Evolutionary conservation across 345 rosid genomes (phyloP), one percentile per base, ranked within the genome.

Genomic region (Lagerstroemia speciosa): DNA sequence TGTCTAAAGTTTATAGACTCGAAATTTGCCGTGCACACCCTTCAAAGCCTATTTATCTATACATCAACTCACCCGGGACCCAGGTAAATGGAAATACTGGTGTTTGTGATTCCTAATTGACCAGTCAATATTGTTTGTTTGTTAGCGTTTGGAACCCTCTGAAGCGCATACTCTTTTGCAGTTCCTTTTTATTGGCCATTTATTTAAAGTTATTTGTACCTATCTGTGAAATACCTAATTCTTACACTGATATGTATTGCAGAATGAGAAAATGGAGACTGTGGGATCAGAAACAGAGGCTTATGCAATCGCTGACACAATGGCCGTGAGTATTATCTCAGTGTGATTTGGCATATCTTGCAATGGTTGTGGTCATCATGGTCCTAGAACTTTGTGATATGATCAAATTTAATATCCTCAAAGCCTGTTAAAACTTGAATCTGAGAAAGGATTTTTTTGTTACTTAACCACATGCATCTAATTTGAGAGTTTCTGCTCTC

Each of bases 211-310:
- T 37, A 34, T 32, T 31, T 8, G 22, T 6, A 11, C 27, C n/a
- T 17, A 67, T 30, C 41, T 12, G 15, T 41, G 14, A 22, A 26
- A 31, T 45, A 70, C 41, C 70, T 8, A 72, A 64, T 50, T 67
- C 67, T 64, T 43, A 71, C 33, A 55, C 55, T 65, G 33, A 57
- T 76, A 8, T 41, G 40, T 64, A 84, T 67, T 78, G 37, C 62
- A 91, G 99, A 82, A 91, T 83, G 95, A 85, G 77, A 84, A 88
- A 79, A 82, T 74, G 87, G 90, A 94, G 80, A 82, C 84, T 37
- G 97, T 94, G 73, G 99, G 95, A 68, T 81, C 96, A 55, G 99
- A 94, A 77, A 84, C 93, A 6, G 99, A 89, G 69, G 97, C 97
- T 71, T 94, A 79, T 83, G 93, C 93, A 46, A 89, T 94, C 65